Evolutionary conservation across 2,329 filamentous ascomycete genomes (phyloP), one percentile per base, ranked within the genome.

Genomic region (Grosmannia serpens): DNA sequence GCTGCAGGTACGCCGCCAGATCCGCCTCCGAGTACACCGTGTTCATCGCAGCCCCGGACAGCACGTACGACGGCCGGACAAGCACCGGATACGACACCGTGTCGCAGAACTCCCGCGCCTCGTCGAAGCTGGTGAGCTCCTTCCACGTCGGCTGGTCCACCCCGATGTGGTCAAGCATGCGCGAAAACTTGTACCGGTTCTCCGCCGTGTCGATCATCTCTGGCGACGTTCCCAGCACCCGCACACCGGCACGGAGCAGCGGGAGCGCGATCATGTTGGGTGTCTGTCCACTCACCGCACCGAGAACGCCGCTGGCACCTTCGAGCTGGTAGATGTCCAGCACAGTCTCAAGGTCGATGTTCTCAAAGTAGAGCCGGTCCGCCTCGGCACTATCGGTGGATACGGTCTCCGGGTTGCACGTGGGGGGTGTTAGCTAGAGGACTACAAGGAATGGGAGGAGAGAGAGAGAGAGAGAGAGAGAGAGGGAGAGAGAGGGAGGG

Each of bases 181-280:
- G 90, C 50, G 91, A 96, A 78, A 97, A 97, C 78, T 97, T 97
- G 81, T 95, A 97, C 60, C 94, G 82, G 73, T 99, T 97, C 77
- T 99, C 94, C 1, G 94, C 94, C 41, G 83, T 90, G 71, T 99
- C 94, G 68, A 99, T 97, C 92, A 97, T 97, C 73, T 99, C 94
- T 11, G 94, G 94, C 0, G 92, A 96, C 1, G 94, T 99, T 65
- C 94, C 94, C 4, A 97, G 79, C 41, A 97, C 86, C 75, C 92
- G 95, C 69, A 96, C 89, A 62, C 95, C 94, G 55, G 91, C 81
- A 63, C 92, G 87, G 71, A 91, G 86, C 24, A 99, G 81, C 3
- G 90, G 88, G 55, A 97, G 79, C 1, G 94, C 91, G 67, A 99
- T 96, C 77, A 97, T 97, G 80, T 97, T 97, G 2, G 94, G 92